Base-by-base conservation (phyloP, 1,284 basidiomycete genomes). In the Dichomitus squalens region DNA sequence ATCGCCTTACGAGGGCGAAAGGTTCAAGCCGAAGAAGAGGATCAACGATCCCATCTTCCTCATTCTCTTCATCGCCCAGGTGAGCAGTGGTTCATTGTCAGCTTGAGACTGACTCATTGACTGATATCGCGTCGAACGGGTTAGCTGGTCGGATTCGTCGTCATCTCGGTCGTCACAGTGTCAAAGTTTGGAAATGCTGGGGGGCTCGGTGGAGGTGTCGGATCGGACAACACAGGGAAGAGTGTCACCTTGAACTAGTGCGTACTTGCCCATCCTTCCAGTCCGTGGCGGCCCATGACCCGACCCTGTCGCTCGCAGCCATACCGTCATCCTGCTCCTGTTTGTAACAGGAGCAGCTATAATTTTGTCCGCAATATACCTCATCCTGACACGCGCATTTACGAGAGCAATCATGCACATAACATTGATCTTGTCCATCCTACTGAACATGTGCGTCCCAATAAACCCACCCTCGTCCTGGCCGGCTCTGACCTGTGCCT, bases 361-460 rank as follows among this genome's bases (percentile, higher is more conserved):
- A 34, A 63, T 82, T 1, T 68, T 86, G 14, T 74, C 85, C 4
- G 80, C 83, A 0, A 72, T 80, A 16, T 84, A 83, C 64, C 74
- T 85, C 48, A 69, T 83, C 52, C 74, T 94, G 59, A 83, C 88
- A 7, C 85, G 92, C 38, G 74, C 80, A 2, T 94, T 94, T 72
- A 95, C 93, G 50, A 86, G 79, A 62, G 71, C 83, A 21, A 90
- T 95, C 66, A 90, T 93, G 83, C 90, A 93, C 67, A 82, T 93
- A 49, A 90, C 90, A 0, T 79, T 94, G 9, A 75, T 90, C 16
- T 74, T 93, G 20, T 85, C 85, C 4, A 88, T 92, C 43, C 48
- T 82, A 3, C 74, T 92, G 59, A 93, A 93, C 70, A 82, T 88
- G 90, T 92, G 68, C 68, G 84, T 78, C 58, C 29, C n/a, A n/a